Percentiles rank a stretch among this genome's conserved stretches.
phyloP scores from a whole-genome alignment of 2,329 filamentous ascomycete genomes.

The Fusarium virguliforme region DNA sequence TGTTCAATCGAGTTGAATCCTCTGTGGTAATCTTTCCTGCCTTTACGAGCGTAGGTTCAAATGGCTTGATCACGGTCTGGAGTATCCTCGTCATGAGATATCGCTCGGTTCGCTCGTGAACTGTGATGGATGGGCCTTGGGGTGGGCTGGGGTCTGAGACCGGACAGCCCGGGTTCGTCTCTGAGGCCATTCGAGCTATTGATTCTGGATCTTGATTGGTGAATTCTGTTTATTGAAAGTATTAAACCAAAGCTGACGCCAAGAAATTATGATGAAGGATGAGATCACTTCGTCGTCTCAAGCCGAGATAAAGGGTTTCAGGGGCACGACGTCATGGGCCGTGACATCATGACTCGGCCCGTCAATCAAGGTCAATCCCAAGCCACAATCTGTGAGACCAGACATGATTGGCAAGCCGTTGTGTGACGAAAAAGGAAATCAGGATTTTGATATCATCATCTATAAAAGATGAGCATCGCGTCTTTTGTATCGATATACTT shows the following conservation, averaged over 20 bases:
- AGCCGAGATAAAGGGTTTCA: not conserved
- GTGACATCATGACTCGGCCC: constrained; percentile 10
- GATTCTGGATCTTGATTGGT: not conserved
- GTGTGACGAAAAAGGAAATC: not conserved
- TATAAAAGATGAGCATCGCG: not conserved
- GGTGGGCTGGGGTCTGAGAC: not conserved
- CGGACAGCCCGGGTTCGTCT: not conserved
- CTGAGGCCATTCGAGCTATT: not conserved
- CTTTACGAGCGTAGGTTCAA: constrained; percentile 33
- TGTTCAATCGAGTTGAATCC: constrained; percentile 35
- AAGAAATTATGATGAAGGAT: not conserved
- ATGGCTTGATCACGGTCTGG: constrained; percentile 33
- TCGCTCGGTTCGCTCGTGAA: constrained; percentile 29
- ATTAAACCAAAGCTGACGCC: not conserved
- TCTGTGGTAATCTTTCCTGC: constrained; percentile 12
- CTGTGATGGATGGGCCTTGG: constrained; percentile 8
- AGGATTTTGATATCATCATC: not conserved
- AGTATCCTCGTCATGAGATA: constrained; percentile 33
- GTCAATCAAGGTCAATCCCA: not conserved
- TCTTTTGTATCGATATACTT: not conserved
- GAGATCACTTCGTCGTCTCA: not conserved
- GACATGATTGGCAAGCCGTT: not conserved
- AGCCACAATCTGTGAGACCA: not conserved
- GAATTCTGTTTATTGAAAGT: too few species aligned
- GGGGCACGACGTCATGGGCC: not conserved